Conservation (phyloP, 2,329 filamentous ascomycete genomes). For the Hansfordia pulvinata region DNA sequence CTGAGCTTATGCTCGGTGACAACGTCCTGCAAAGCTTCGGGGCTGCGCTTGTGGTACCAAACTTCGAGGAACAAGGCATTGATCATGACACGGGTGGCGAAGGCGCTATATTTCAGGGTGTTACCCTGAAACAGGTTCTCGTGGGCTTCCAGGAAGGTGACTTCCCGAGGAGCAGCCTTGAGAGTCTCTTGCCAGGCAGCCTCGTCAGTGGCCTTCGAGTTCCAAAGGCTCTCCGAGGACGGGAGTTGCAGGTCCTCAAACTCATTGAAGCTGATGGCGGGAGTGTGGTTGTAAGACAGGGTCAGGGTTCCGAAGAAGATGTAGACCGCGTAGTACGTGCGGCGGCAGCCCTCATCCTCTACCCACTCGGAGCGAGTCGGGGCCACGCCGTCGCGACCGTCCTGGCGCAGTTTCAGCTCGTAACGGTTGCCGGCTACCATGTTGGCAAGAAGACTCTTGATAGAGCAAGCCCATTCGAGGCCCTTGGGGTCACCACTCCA, state of each 20-base stretch:
- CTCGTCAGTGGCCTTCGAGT: slow-evolving; percentile 66
- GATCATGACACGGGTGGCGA: slow-evolving; percentile 96
- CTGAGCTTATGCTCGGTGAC: slow-evolving; percentile 97
- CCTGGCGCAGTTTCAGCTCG: slow-evolving; percentile 84
- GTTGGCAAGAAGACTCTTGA: slow-evolving; percentile 94
- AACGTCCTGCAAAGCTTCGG: slow-evolving; percentile 92
- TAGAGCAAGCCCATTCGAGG: slow-evolving; percentile 96
- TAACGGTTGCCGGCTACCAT: slow-evolving; percentile 98
- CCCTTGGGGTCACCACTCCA: slow-evolving; percentile 98
- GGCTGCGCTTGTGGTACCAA: slow-evolving; percentile 97
- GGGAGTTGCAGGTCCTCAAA: slow-evolving; percentile 88
- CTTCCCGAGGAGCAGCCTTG: slow-evolving; percentile 51
- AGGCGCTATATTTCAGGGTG: slow-evolving; percentile 81
- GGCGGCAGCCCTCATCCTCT: slow-evolving; percentile 88
- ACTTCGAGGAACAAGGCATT: slow-evolving; percentile 96
- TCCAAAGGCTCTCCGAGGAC: slow-evolving; percentile 91
- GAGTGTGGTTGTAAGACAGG: slow-evolving; percentile 93
- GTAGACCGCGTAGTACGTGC: slow-evolving; percentile 97
- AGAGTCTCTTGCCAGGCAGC: slow-evolving; percentile 73
- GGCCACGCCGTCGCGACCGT: slow-evolving; percentile 63
- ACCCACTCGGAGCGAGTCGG: slow-evolving; percentile 87
- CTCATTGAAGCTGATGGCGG: slow-evolving; percentile 95
- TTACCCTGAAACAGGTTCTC: slow-evolving; percentile 94
- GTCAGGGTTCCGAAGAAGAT: slow-evolving; percentile 97
- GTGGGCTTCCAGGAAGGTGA: slow-evolving; percentile 88